These are phyloP conservation scores for Lignosus rhinocerotis DNA, from an alignment of 1,284 basidiomycete species.

Conservation along the genomic window DNA sequence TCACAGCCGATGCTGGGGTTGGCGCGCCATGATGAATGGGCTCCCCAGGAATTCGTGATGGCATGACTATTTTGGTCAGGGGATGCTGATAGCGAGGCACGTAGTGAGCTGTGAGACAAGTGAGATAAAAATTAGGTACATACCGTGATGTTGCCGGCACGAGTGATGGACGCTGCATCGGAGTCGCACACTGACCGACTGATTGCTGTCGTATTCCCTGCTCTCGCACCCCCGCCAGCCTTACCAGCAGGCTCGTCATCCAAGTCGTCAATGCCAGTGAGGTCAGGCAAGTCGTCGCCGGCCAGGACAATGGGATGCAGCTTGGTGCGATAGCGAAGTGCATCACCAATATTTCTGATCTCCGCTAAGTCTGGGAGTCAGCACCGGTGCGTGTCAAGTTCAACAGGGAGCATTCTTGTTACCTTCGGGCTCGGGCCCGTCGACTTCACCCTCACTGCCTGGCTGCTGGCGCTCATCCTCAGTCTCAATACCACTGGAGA, in stretches of 20 bases:
- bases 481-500: neutral
- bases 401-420: too few relatives aligned
- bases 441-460: neutral
- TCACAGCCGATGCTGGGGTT: too few relatives aligned
- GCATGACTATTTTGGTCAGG: neutral
- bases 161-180: too few relatives aligned
- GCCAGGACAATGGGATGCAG: neutral
- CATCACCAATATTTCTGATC: neutral
- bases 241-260: too few relatives aligned
- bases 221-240: too few relatives aligned
- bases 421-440: too few relatives aligned
- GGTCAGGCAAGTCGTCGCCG: neutral
- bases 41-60: neutral
- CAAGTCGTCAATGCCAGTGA: too few relatives aligned
- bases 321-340: neutral
- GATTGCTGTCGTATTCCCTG: too few relatives aligned
- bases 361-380: neutral
- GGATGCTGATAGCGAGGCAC: neutral
- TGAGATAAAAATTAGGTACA: neutral
- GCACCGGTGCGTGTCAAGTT: too few relatives aligned
- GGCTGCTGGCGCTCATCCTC: neutral
- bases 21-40: too few relatives aligned
- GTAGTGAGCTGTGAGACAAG: neutral
- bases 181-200: too few relatives aligned
- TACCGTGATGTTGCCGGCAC: neutral